Evolutionary conservation across 163 green algal genomes (phyloP).

Genomic region (Picocystis sp.): DNA sequence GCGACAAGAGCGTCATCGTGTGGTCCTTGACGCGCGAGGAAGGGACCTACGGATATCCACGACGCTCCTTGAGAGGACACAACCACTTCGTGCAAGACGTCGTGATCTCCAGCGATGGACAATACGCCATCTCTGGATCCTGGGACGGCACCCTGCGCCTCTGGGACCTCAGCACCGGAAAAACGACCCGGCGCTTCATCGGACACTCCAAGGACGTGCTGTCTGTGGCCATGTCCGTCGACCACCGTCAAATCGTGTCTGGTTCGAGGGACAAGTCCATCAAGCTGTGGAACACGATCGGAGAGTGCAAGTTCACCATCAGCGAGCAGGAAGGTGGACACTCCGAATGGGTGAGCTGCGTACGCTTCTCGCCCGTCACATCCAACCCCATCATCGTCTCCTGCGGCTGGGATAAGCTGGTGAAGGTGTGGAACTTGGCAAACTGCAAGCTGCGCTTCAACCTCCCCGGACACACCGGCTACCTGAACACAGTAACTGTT

Average conservation of each 20-base stretch:
- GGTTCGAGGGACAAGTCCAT: slow-evolving; percentile 94
- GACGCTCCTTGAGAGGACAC: slow-evolving; percentile 65
- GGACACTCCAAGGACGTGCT: slow-evolving; percentile 99
- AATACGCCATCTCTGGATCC: slow-evolving; percentile 82
- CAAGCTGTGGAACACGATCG: slow-evolving; percentile 99
- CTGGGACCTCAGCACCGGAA: slow-evolving; percentile 94
- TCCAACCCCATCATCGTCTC: slow-evolving; percentile 85
- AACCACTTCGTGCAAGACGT: slow-evolving; percentile 94
- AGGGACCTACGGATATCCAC: slow-evolving; percentile 62
- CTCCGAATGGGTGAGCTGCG: slow-evolving; percentile 94
- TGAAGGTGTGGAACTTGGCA: slow-evolving; percentile 93
- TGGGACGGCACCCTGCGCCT: slow-evolving; percentile 97
- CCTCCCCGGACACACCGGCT: slow-evolving; percentile 81
- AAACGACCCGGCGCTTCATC: slow-evolving; percentile 91
- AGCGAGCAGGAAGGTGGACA: slow-evolving; percentile 75
- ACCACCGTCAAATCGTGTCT: slow-evolving; percentile 99
- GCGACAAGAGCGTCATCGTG: slow-evolving; percentile 93
- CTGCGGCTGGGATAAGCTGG: slow-evolving; percentile 78
- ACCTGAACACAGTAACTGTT: slow-evolving; percentile 74
- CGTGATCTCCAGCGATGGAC: slow-evolving; percentile 91
- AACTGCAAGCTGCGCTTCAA: slow-evolving; percentile 97
- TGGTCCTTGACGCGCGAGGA: slow-evolving; percentile 82
- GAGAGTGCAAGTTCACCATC: slow-evolving; percentile 99
- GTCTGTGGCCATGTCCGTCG: slow-evolving; percentile 92
- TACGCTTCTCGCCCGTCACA: slow-evolving; percentile 91